Evolutionary conservation across 768 basidiomycete species (phyloP).

Genomic region (Asterophora parasitica): DNA sequence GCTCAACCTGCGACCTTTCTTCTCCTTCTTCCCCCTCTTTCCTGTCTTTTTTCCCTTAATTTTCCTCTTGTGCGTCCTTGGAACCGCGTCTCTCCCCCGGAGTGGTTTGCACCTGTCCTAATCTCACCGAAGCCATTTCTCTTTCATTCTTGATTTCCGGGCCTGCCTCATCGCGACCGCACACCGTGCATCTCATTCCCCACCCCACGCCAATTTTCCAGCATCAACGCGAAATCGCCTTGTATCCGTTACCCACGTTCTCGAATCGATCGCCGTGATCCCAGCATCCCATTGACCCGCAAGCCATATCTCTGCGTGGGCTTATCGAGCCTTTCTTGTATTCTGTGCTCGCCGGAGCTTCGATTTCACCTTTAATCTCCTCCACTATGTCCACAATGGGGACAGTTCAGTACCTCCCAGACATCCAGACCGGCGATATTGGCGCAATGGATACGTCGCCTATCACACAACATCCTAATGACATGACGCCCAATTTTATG

Average conservation of each 20-base stretch:
- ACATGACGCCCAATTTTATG: conserved; percentile 21
- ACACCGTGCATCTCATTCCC: conserved; percentile 14
- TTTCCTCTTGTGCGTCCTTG: background rate
- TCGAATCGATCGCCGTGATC: conserved; percentile 22
- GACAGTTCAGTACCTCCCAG: conserved; percentile 28
- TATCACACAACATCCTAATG: conserved; percentile 23
- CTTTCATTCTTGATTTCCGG: conserved; percentile 11
- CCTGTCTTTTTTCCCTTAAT: conserved; percentile 1
- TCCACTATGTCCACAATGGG: conserved; percentile 18
- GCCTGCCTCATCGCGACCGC: conserved; percentile 6
- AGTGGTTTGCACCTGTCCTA: background rate
- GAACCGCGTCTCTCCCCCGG: conserved; percentile 1
- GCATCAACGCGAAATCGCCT: conserved; percentile 14
- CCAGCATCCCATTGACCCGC: conserved; percentile 14
- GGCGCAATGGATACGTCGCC: conserved; percentile 34
- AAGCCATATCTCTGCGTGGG: conserved; percentile 9
- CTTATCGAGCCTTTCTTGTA: conserved; percentile 7
- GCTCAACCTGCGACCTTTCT: background rate
- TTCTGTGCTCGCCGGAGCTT: conserved; percentile 2
- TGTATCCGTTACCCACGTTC: conserved; percentile 16
- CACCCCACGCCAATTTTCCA: conserved; percentile 12
- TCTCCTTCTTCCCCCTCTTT: background rate
- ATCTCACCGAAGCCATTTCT: conserved; percentile 4
- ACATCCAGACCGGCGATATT: conserved; percentile 22
- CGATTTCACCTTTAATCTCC: conserved; percentile 5